Base-by-base conservation (phyloP, 1,284 basidiomycete species). In the Ustilago trichophora region DNA sequence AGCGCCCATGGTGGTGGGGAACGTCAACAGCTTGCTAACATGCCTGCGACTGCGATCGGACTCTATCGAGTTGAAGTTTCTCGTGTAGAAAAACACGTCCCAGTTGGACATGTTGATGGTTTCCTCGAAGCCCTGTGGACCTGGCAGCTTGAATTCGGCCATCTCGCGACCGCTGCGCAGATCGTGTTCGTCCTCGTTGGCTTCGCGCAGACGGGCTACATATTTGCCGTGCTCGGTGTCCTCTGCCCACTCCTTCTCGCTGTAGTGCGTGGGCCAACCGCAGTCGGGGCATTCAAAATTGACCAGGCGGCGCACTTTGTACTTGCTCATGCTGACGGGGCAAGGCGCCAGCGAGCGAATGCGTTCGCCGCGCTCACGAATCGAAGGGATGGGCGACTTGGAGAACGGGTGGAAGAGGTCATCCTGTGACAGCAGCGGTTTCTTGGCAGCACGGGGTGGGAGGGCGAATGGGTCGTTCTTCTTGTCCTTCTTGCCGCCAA, bases 101-200 rank as follows among this genome's bases (percentile, higher is more conserved):
- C 96, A 99, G 71, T 94, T 94, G 6, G 91, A 87, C 77, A 98
- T 92, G 15, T 94, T 96, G 51, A 98, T 88, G 6, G 92, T 89
- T 71, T 95, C 91, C 77, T 98, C 96, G 74, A 90, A 91, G 24
- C 91, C 90, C 83, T 98, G 94, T 26, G 88, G 87, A 92, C 94
- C 92, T 62, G 95, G 95, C 75, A 98, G 82, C 63, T 84, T 83
- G 82, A 98, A 96, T 83, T 99, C 96, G 50, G 84, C 83, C 83
- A 98, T 87, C 52, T 86, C 86, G 56, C 96, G 85, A 3, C 94
- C 93, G 81, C 91, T 93, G 54, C 95, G 85, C 48, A 98, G 83
- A 83, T 99, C 96, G 82, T 99, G 96, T 80, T 98, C 96, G 79
- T 98, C 96, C 83, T 98, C 94, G 80, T 98, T 99, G 12, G 90